Conservation (phyloP, 352 stramenopile species). For the Sclerospora graminicola region DNA sequence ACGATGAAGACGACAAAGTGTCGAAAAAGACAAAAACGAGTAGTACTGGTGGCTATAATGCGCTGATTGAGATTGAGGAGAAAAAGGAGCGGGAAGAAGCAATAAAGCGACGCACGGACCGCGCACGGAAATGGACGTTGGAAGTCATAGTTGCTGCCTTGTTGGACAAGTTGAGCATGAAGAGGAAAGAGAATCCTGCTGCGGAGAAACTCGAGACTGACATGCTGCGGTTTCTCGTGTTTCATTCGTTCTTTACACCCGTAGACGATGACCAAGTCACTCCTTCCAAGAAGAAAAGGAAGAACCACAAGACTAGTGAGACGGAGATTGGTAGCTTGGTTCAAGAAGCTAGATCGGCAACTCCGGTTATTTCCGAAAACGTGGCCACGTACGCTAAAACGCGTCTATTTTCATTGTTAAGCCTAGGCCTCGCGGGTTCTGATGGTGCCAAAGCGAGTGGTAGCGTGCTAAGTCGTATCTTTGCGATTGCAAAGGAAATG, state of each 20-base stretch:
- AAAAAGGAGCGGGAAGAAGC: slow-evolving; percentile 60
- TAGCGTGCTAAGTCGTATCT: slow-evolving; percentile 45
- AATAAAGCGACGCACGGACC: slow-evolving; percentile 41
- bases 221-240: slow-evolving; percentile 52
- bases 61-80: slow-evolving; percentile 66
- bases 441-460: slow-evolving; percentile 14
- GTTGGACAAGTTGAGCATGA: slow-evolving; percentile 24
- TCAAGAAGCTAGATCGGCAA: slow-evolving; percentile 17
- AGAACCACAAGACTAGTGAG: slow-evolving; percentile 24
- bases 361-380: slow-evolving; percentile 34
- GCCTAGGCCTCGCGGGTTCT: slow-evolving; percentile 34
- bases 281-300: slow-evolving; percentile 41
- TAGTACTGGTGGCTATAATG: slow-evolving; percentile 47
- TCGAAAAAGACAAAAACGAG: slow-evolving; percentile 26
- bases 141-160: slow-evolving; percentile 48
- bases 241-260: slow-evolving; percentile 56
- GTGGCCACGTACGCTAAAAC: slow-evolving; percentile 43
- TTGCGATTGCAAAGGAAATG: slow-evolving; percentile 27
- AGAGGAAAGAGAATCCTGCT: slow-evolving; percentile 7
- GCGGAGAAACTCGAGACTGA: slow-evolving; percentile 25
- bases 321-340: slow-evolving; percentile 9
- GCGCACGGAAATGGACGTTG: slow-evolving; percentile 63
- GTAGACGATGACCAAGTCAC: slow-evolving; percentile 17
- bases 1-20: slow-evolving; percentile 19
- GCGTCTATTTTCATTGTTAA: slow-evolving; percentile 57